A percentile compares a stretch with the other conserved stretches of the same genome.
These are phyloP conservation scores for Monosporascus sp. DNA, from an alignment of 2,329 filamentous ascomycete species.

Conservation along the genomic window DNA sequence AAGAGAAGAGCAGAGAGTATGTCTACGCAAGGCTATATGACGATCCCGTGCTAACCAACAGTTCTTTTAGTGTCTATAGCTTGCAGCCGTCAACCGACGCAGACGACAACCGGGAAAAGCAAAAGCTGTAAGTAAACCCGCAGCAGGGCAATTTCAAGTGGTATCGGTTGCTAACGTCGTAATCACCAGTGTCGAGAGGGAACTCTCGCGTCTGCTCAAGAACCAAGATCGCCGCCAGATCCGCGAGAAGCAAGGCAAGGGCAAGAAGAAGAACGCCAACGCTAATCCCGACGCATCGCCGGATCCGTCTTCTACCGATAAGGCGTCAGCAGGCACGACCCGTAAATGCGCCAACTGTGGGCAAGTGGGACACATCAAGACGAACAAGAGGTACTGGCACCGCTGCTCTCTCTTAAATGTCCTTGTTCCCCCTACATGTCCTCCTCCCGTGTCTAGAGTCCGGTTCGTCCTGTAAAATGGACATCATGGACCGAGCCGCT, in stretches of 20 bases:
- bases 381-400: conserved; percentile 84
- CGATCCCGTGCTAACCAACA: conserved; percentile 31
- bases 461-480: background rate
- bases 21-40: conserved; percentile 29
- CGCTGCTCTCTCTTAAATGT: conserved; percentile 21
- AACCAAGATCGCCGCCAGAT: conserved; percentile 88
- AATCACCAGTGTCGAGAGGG: conserved; percentile 57
- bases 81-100: conserved; percentile 45
- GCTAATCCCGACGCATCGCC: conserved; percentile 43
- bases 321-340: conserved; percentile 59
- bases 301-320: conserved; percentile 45
- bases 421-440: conserved; percentile 4
- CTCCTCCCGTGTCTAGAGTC: conserved; percentile 9
- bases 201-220: conserved; percentile 78
- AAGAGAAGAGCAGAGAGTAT: conserved; percentile 69
- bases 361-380: conserved; percentile 95
- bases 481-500: background rate
- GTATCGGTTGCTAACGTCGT: conserved; percentile 35
- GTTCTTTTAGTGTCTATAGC: conserved; percentile 42
- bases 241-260: conserved; percentile 79
- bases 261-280: conserved; percentile 41
- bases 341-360: conserved; percentile 98
- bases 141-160: conserved; percentile 13
- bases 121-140: conserved; percentile 29
- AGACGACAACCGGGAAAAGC: conserved; percentile 46